Evolutionary conservation across 345 rosid species (phyloP), one percentile per base, ranked within the genome.

Genomic region (Brassica incana): DNA sequence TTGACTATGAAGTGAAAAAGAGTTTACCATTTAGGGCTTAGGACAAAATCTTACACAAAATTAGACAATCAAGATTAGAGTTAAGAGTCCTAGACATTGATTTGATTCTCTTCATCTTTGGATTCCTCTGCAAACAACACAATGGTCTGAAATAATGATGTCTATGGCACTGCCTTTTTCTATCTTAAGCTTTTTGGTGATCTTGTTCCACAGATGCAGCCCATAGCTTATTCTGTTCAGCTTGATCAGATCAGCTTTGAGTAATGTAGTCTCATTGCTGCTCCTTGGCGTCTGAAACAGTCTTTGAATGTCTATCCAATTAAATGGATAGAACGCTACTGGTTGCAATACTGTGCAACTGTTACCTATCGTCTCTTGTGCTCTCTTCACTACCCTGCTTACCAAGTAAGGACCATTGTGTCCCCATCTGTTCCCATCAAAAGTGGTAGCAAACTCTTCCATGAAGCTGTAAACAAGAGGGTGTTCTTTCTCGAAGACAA

Each of bases 381-480:
- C 82, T 82, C 82, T 88, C 65, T 69, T 32, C 5, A 79, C 88
- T 3, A 91, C 91, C 72, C 98, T 86, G 5, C 89, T 90, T 14
- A 92, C 90, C 85, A 94, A 59, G 60, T 91, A 90, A 0, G 98
- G 98, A 0, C 98, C 98, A 32, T 92, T 92, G 50, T 94, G 87
- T 5, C 97, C 97, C 97, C 98, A 94, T 82, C 77, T 92, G 61
- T 83, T 88, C 6, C 95, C 97, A 63, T 92, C 88, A 62, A 92
- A 94, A 16, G 89, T 91, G 5, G 81, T 56, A 20, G 92, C 91
- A 73, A 91, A 91, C 81, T 94, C 98, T 60, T 88, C 83, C 0
- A 94, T 88, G 77, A 94, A 94, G 50, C 79, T 80, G 63, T 82
- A 71, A 3, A 94, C 9, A 64, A 92, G 90, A 0, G 90, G 92